Evolutionary conservation across 2,329 filamentous ascomycete species (phyloP).

Genomic region (Phyllosticta paracitricarpa): DNA sequence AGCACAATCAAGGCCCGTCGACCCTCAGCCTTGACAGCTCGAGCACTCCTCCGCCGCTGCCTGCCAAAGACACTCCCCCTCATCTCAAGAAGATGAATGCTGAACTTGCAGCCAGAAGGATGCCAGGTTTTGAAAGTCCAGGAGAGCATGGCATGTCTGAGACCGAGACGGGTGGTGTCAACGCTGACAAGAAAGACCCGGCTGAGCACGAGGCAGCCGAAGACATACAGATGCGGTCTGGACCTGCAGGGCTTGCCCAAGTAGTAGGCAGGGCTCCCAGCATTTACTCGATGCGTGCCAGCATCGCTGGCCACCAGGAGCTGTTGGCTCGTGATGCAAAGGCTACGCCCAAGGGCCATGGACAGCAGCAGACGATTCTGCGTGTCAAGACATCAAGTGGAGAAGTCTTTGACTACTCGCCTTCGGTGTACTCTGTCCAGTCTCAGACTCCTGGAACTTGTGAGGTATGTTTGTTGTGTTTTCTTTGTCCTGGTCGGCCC

Average conservation of each 20-base stretch:
- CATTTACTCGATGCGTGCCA: slow-evolving; percentile 9
- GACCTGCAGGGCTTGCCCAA: slow-evolving; percentile 9
- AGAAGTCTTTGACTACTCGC: slow-evolving; percentile 17
- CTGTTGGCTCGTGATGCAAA: no score
- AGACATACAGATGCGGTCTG: background rate
- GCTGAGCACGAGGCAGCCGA: background rate
- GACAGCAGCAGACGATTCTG: background rate
- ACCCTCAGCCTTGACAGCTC: slow-evolving; percentile 8
- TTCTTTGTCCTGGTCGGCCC: no score
- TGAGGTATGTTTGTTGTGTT: background rate
- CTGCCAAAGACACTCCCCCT: slow-evolving; percentile 35
- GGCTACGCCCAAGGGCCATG: background rate
- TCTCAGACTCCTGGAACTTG: background rate
- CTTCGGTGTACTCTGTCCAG: slow-evolving; percentile 16
- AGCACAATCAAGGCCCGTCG: background rate
- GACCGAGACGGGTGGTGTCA: background rate
- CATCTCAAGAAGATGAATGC: slow-evolving; percentile 5
- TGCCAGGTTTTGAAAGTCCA: background rate
- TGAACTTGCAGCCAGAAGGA: background rate
- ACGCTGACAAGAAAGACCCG: no score
- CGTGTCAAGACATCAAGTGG: background rate
- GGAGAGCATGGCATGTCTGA: background rate
- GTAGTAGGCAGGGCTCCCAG: slow-evolving; percentile 17
- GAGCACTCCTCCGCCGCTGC: slow-evolving; percentile 28
- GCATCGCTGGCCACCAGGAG: background rate